Conservation (phyloP, 306 rosid species). For the Cyclanthera cordifolia region DNA sequence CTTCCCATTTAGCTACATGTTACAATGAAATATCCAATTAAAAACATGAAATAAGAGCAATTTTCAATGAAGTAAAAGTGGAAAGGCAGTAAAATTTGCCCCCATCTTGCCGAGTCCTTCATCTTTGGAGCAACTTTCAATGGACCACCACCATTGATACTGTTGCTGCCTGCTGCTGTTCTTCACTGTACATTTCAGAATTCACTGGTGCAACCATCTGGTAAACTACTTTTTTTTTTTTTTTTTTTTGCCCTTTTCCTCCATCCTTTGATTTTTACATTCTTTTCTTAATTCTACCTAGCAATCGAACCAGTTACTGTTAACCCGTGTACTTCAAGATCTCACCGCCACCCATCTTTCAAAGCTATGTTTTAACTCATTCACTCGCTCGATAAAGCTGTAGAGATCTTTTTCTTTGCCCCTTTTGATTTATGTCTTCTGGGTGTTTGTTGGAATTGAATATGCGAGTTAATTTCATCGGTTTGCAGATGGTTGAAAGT, state of each 20-base stretch:
- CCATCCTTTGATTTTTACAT: background rate
- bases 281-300: background rate
- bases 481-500: slow-evolving; percentile 4
- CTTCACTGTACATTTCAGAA: background rate
- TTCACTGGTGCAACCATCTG: background rate
- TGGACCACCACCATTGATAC: slow-evolving; percentile 15
- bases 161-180: background rate
- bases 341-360: background rate
- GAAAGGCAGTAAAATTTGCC: background rate
- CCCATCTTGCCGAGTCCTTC: background rate
- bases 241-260: background rate
- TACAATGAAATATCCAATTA: too few species aligned
- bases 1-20: too few species aligned
- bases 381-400: background rate
- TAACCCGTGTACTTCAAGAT: background rate
- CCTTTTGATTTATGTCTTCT: background rate
- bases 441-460: slow-evolving; percentile 6
- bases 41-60: too few species aligned
- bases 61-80: too few species aligned
- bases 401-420: background rate
- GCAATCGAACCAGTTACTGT: background rate
- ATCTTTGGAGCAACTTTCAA: slow-evolving; percentile 3
- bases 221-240: background rate
- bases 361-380: background rate
- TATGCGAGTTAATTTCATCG: background rate